Evolutionary conservation across 495 filamentous ascomycete species (phyloP).

Genomic region (Parathielavia hyrcaniae): DNA sequence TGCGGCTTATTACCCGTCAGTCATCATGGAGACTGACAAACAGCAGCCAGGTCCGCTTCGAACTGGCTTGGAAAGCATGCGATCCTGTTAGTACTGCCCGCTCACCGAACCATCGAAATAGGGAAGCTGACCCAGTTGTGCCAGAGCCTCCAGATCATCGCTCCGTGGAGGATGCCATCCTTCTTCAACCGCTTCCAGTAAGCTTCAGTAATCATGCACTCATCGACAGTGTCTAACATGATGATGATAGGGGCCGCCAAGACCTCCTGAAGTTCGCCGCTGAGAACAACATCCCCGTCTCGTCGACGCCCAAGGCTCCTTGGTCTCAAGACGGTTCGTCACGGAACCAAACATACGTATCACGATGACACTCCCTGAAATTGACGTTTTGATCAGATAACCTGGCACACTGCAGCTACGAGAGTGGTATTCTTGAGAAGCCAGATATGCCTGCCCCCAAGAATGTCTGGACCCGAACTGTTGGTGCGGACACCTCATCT

Average conservation of each 20-base stretch:
- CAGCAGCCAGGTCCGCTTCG: constrained; percentile 64
- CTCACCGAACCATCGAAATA: too few species aligned
- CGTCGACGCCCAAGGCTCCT: constrained; percentile 73
- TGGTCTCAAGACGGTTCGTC: constrained; percentile 61
- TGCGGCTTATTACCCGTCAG: too few species aligned
- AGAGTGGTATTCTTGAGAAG: constrained; percentile 75
- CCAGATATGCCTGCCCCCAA: constrained; percentile 57
- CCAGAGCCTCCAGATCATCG: constrained; percentile 63
- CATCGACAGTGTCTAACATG: not conserved
- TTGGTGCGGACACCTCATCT: constrained; percentile 17
- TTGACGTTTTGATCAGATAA: constrained; percentile 50
- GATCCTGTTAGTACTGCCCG: constrained; percentile 49
- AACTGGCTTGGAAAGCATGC: constrained; percentile 45
- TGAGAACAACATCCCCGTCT: constrained; percentile 73
- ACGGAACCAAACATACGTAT: not conserved
- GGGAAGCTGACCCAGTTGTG: too few species aligned
- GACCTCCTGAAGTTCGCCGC: constrained; percentile 85
- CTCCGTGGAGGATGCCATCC: constrained; percentile 77
- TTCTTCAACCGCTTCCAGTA: constrained; percentile 72
- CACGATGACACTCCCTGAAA: not conserved
- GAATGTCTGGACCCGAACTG: constrained; percentile 82
- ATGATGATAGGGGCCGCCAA: constrained; percentile 53
- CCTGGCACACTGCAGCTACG: constrained; percentile 85
- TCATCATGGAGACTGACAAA: not conserved
- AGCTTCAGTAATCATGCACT: not conserved